These are phyloP conservation scores for Chlamydomonas urium DNA, from an alignment of 139 green algal genomes.

Conservation along the genomic window DNA sequence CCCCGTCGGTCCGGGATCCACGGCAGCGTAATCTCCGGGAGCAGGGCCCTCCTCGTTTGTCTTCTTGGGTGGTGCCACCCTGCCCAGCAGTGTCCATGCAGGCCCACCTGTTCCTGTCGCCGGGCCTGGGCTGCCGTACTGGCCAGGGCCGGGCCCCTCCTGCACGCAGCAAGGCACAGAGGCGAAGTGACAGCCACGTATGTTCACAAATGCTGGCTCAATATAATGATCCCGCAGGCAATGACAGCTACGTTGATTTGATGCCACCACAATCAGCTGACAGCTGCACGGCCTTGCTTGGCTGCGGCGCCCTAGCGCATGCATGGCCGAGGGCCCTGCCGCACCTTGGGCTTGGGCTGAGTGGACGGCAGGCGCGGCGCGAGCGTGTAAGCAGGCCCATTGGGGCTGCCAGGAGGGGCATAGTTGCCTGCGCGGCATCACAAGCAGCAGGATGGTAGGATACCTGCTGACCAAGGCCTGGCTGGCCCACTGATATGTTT, in stretches of 20 bases:
- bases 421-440: background rate
- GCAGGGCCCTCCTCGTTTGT: slow-evolving; percentile 10
- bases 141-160: background rate
- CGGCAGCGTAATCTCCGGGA: slow-evolving; percentile 11
- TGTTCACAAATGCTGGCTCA: no score
- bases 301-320: no score
- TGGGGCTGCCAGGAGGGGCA: background rate
- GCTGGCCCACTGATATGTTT: no score
- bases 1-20: background rate
- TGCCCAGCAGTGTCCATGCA: slow-evolving; percentile 10
- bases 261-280: no score
- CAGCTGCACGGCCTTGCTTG: no score
- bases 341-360: background rate
- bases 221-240: no score
- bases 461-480: no score
- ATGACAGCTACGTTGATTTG: no score
- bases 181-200: background rate
- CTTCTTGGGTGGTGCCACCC: background rate
- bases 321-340: background rate
- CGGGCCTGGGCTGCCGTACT: slow-evolving; percentile 8
- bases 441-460: no score
- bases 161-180: slow-evolving; percentile 1
- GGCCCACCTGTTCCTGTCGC: background rate
- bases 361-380: slow-evolving; percentile 1
- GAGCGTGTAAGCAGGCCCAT: slow-evolving; percentile 22